Percentiles rank a stretch among this genome's conserved stretches.
These are phyloP conservation scores for Aspergillus tanneri DNA, from an alignment of 2,329 filamentous ascomycete species.

Conservation along the genomic window DNA sequence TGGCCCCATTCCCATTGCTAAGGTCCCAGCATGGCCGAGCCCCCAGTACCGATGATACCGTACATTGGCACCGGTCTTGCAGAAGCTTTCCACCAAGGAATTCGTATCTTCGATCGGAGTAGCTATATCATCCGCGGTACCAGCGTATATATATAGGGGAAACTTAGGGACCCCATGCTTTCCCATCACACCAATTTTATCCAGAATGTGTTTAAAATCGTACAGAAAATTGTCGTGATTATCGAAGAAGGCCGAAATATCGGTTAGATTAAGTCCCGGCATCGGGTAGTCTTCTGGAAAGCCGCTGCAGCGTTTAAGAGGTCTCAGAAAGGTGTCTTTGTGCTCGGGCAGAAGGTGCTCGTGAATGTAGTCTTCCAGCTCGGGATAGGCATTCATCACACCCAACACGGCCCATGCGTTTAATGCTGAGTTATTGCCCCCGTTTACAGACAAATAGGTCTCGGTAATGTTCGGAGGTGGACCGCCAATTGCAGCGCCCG, in stretches of 20 bases:
- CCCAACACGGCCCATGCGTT: neutral
- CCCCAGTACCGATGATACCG: neutral
- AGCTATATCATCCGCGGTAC: neutral
- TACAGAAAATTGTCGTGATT: neutral
- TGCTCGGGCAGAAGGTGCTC: neutral
- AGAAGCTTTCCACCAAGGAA: neutral
- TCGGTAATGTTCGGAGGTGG: conserved; percentile 4
- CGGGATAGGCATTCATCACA: neutral
- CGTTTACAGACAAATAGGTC: conserved; percentile 1
- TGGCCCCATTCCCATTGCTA: neutral
- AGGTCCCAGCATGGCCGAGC: neutral
- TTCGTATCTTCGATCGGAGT: neutral
- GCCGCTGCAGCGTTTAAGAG: neutral
- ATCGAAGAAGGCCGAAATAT: neutral
- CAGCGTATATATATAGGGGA: neutral
- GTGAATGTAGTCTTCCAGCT: neutral
- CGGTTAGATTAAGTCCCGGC: neutral
- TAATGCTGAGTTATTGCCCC: neutral
- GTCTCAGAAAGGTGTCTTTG: neutral
- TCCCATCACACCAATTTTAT: neutral
- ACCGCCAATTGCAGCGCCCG: conserved; percentile 8
- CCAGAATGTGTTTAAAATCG: neutral
- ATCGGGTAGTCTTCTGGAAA: neutral
- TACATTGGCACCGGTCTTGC: neutral
- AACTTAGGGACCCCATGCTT: neutral